Evolutionary conservation across 805 yeast species (phyloP), one percentile per base, ranked within the genome.

Genomic region (Pichia rugopelliculosa): DNA sequence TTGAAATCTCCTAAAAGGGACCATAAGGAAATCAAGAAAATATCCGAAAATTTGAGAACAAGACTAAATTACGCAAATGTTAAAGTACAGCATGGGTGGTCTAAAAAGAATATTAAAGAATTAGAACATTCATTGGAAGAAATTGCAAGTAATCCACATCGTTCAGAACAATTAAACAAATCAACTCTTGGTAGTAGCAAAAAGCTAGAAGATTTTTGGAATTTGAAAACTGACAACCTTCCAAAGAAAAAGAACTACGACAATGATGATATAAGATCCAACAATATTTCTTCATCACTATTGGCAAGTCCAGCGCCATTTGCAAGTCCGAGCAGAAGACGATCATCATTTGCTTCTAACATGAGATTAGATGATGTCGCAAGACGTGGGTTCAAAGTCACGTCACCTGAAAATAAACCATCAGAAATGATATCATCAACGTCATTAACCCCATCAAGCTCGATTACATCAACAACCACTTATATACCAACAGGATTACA

Each of bases 1-100:
- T 21, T 48, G 4, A 43, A 56, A 55, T 51, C 56, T 11, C 56
- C 56, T 11, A 44, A 37, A 22, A 44, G 48, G 34, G 41, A 62
- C 38, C 62, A 64, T 39, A 53, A 52, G 13, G 68, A 67, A 38
- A 62, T 67, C 13, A 64, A 62, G 43, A 66, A 64, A 50, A 65
- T 67, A 17, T 63, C 68, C 3, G 67, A 65, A 23, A 66, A 65
- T 45, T 58, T 67, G 39, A 64, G 63, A 39, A 61, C 70, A 12
- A 49, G 70, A 41, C 59, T 67, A 34, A 66, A 64, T 39, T 66
- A 67, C 46, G 71, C 71, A 5, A 62, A 62, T 47, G 43, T 64
- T 20, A 67, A 67, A 53, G 62, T 67, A 20, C 68, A 67, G 49
- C 60, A 67, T 50, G 70, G 70, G 3, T 64, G 67, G 67, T 60